phyloP scores from a whole-genome alignment of 75 land plant genomes.

The Larix kaempferi region DNA sequence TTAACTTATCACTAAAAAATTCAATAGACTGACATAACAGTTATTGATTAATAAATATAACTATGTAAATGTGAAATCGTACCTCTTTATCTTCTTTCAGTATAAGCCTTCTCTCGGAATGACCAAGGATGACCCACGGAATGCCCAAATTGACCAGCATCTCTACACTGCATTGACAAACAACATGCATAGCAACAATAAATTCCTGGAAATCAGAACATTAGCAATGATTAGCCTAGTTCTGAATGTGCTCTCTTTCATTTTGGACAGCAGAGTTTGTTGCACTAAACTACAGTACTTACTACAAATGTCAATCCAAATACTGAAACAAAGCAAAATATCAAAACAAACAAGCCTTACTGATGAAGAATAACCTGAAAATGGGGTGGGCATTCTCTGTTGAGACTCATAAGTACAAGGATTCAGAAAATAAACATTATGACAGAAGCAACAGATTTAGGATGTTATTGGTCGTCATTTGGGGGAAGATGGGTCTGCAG shows the following conservation, averaged over 20 bases:
- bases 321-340: not conserved
- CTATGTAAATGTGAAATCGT: not conserved
- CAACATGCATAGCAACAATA: not conserved
- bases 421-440: not conserved
- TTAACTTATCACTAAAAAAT: not conserved
- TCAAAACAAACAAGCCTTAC: not conserved
- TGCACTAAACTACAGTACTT: not conserved
- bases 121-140: constrained; percentile 95
- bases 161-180: constrained; percentile 63
- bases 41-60: not conserved
- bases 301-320: not conserved
- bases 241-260: constrained; percentile 6
- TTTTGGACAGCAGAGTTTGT: not conserved
- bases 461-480: too few species aligned
- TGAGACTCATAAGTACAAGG: not conserved
- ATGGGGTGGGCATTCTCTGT: not conserved
- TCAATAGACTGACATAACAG: not conserved
- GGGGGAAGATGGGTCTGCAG: too few species aligned
- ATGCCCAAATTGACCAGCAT: constrained; percentile 75
- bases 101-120: constrained; percentile 75
- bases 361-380: not conserved
- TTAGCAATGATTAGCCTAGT: not conserved
- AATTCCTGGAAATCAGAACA: not conserved
- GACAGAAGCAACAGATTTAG: not conserved
- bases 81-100: constrained; percentile 68